These are phyloP conservation scores for Staphylotrichum tortipilum DNA, from an alignment of 495 filamentous ascomycete species.

Conservation along the genomic window DNA sequence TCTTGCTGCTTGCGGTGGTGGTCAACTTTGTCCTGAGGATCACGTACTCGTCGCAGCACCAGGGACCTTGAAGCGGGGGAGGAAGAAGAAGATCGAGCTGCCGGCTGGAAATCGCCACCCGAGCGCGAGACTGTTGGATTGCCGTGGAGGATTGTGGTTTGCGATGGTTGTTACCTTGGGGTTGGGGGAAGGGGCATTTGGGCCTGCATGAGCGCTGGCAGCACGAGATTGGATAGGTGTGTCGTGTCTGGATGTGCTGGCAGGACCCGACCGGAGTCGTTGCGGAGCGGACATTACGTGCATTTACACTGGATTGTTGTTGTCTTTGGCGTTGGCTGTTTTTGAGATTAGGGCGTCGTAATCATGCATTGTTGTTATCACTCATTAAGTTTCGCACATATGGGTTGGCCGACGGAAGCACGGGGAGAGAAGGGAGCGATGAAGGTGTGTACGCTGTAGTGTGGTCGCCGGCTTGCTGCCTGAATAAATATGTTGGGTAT, in stretches of 20 bases:
- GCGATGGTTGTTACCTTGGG: background rate
- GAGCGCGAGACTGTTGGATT: too few species aligned
- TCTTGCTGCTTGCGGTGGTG: constrained; percentile 73
- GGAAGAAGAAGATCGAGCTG: too few species aligned
- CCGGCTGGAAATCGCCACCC: too few species aligned
- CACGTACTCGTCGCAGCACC: constrained; percentile 38
- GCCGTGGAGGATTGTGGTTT: too few species aligned
- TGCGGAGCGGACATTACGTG: background rate
- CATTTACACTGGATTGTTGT: constrained; percentile 1
- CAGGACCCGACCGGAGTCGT: background rate
- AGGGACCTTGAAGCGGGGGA: constrained; percentile 18
- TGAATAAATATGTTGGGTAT: background rate
- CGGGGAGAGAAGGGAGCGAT: background rate
- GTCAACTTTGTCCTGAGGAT: constrained; percentile 92
- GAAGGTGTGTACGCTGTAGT: background rate
- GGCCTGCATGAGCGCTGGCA: background rate
- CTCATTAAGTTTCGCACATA: background rate
- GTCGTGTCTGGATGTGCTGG: background rate
- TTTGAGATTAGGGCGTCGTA: background rate
- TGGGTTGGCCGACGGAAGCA: too few species aligned
- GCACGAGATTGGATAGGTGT: background rate
- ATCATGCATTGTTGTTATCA: background rate
- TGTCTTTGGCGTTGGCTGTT: background rate
- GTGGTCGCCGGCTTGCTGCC: background rate
- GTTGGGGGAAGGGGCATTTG: background rate